Percentiles rank a stretch among this genome's conserved stretches.
These are phyloP conservation scores for Anthracocystis panici-leucophaei DNA, from an alignment of 1,284 basidiomycete genomes.

Conservation along the genomic window DNA sequence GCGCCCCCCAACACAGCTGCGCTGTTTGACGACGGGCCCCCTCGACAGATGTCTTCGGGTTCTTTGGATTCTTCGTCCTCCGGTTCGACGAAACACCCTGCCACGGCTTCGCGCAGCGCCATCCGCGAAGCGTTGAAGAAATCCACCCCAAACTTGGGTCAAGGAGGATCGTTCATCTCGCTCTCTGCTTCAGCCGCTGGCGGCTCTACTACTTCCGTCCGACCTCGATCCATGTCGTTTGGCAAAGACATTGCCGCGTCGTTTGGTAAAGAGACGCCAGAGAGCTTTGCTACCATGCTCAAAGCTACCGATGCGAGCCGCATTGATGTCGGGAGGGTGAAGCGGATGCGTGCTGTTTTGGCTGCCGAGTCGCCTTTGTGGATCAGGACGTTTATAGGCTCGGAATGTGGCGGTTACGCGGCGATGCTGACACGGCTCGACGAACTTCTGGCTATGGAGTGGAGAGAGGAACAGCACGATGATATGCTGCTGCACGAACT, in stretches of 20 bases:
- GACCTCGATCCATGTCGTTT: constrained; percentile 43
- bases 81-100: constrained; percentile 16
- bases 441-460: constrained; percentile 93
- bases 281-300: constrained; percentile 56
- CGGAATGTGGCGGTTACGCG: constrained; percentile 80
- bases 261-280: constrained; percentile 45
- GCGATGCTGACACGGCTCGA: constrained; percentile 86
- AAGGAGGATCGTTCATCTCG: constrained; percentile 44
- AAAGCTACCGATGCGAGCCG: constrained; percentile 48
- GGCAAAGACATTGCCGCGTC: constrained; percentile 37
- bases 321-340: constrained; percentile 49
- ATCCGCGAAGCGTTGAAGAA: constrained; percentile 43
- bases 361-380: constrained; percentile 74
- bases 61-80: constrained; percentile 29
- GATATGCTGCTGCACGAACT: constrained; percentile 93
- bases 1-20: constrained; percentile 46
- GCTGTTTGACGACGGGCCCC: constrained; percentile 46
- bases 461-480: constrained; percentile 98
- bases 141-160: constrained; percentile 39
- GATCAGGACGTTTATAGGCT: constrained; percentile 87
- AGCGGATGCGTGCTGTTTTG: constrained; percentile 62
- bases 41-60: constrained; percentile 31
- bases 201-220: constrained; percentile 5
- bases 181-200: constrained; percentile 30
- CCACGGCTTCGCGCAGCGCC: constrained; percentile 21